Percentiles rank a stretch among this genome's conserved stretches.
These are phyloP conservation scores for Lasiosphaeriaceae sp. DNA, from an alignment of 495 filamentous ascomycete genomes.

Conservation along the genomic window DNA sequence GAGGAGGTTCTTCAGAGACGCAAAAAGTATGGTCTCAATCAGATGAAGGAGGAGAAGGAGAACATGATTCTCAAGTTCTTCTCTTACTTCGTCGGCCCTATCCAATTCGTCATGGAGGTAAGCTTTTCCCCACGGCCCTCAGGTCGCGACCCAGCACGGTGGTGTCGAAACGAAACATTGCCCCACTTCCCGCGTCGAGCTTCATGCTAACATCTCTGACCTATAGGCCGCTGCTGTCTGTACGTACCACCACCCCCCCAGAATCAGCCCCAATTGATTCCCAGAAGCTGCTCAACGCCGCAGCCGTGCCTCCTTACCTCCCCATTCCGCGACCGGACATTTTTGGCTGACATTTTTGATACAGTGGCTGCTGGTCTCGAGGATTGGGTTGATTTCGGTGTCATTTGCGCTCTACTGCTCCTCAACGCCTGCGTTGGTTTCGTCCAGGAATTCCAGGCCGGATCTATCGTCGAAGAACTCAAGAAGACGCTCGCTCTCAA, in stretches of 20 bases:
- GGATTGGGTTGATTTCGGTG: conserved; percentile 80
- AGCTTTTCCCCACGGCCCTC: conserved; percentile 24
- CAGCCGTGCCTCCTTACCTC: not conserved
- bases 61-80: conserved; percentile 82
- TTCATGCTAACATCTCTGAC: conserved; percentile 21
- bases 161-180: conserved; percentile 27
- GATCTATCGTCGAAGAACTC: conserved; percentile 85
- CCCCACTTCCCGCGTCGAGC: conserved; percentile 16
- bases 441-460: conserved; percentile 84
- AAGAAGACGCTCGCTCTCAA: conserved; percentile 87
- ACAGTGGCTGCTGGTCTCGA: conserved; percentile 65
- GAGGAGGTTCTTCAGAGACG: conserved; percentile 64
- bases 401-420: conserved; percentile 67
- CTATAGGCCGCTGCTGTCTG: conserved; percentile 33
- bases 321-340: conserved; percentile 1
- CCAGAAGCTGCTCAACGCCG: not conserved
- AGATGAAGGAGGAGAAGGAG: conserved; percentile 85
- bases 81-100: conserved; percentile 80
- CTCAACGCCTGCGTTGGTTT: conserved; percentile 87
- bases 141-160: conserved; percentile 10
- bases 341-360: conserved; percentile 10
- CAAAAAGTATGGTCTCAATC: conserved; percentile 79
- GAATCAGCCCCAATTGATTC: not conserved
- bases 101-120: conserved; percentile 94
- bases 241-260: conserved; percentile 14